A percentile compares a stretch with the other conserved stretches of the same genome.
Evolutionary conservation across 192 early-diverging fungal genomes (phyloP).

Genomic region (Backusella morwellensis): DNA sequence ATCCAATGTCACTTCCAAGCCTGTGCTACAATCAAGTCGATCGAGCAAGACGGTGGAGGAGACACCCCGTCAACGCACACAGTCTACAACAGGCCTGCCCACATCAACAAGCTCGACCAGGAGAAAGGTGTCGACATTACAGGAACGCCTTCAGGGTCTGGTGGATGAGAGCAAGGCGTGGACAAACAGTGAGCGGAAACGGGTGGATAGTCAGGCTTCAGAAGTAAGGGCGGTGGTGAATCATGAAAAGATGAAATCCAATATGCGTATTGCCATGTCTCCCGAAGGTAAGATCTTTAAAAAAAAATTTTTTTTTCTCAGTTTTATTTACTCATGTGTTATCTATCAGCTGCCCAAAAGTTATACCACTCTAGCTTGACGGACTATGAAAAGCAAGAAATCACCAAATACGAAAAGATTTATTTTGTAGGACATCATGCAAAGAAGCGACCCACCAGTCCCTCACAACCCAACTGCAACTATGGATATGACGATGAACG

Average conservation of each 20-base stretch:
- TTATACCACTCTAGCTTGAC: constrained; percentile 7
- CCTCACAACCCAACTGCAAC: not conserved
- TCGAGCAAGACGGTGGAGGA: constrained; percentile 3
- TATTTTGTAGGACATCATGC: constrained; percentile 30
- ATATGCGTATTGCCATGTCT: constrained; percentile 6
- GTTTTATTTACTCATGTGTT: not conserved
- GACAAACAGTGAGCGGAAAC: not conserved
- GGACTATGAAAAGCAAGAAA: constrained; percentile 11
- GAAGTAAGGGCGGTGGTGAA: not conserved
- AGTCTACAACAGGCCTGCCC: not conserved
- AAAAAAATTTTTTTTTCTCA: not conserved
- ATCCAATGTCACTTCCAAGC: not conserved
- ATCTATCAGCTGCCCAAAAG: constrained; percentile 4
- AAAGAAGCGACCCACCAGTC: not conserved
- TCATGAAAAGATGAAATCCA: not conserved
- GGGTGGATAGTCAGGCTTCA: not conserved
- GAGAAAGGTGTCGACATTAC: constrained; percentile 1
- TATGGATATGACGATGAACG: constrained; percentile 75
- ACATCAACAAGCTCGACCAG: not conserved
- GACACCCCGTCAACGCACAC: not conserved
- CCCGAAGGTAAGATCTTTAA: constrained; percentile 7
- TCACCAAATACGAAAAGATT: not conserved
- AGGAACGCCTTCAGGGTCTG: constrained; percentile 11
- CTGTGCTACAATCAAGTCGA: not conserved
- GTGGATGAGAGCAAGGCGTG: constrained; percentile 14